Evolutionary conservation across 169 alveolate species (phyloP).

Genomic region (Eimeria zaria): DNA sequence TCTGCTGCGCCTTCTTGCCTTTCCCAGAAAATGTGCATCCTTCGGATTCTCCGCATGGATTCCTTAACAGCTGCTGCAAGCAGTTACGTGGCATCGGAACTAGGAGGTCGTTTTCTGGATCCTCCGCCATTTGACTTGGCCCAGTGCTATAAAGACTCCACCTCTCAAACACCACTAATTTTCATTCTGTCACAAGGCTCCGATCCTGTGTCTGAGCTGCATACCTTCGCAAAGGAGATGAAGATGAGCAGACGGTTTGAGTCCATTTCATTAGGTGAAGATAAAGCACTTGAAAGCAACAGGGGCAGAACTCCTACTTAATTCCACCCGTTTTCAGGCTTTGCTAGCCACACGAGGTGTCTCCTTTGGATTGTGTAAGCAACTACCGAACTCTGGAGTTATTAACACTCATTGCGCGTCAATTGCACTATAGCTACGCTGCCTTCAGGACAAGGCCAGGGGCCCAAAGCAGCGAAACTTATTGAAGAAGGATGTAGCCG

Average conservation of each 20-base stretch:
- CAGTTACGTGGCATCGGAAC: conserved; percentile 93
- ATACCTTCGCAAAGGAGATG: conserved; percentile 92
- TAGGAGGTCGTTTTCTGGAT: conserved; percentile 93
- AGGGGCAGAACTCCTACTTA: no score
- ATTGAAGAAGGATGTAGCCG: conserved; percentile 93
- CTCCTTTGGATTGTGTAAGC: not conserved
- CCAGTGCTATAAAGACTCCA: conserved; percentile 93
- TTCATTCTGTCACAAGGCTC: conserved; percentile 96
- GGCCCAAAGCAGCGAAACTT: conserved; percentile 95
- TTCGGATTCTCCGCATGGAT: conserved; percentile 95
- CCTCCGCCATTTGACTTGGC: conserved; percentile 93
- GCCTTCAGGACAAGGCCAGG: conserved; percentile 96
- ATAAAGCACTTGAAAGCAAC: not conserved
- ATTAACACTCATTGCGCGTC: not conserved
- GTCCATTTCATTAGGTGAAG: conserved; percentile 88
- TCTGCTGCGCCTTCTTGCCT: not conserved
- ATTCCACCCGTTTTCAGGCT: not conserved
- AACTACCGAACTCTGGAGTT: not conserved
- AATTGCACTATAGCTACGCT: conserved; percentile 77
- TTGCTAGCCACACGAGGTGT: not conserved
- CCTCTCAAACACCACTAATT: conserved; percentile 94
- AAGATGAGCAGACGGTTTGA: conserved; percentile 88
- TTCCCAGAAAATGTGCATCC: conserved; percentile 93
- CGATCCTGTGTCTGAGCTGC: conserved; percentile 94
- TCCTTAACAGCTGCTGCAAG: conserved; percentile 92